Base-by-base conservation (phyloP, 2,329 filamentous ascomycete species). In the Phoma sp. region DNA sequence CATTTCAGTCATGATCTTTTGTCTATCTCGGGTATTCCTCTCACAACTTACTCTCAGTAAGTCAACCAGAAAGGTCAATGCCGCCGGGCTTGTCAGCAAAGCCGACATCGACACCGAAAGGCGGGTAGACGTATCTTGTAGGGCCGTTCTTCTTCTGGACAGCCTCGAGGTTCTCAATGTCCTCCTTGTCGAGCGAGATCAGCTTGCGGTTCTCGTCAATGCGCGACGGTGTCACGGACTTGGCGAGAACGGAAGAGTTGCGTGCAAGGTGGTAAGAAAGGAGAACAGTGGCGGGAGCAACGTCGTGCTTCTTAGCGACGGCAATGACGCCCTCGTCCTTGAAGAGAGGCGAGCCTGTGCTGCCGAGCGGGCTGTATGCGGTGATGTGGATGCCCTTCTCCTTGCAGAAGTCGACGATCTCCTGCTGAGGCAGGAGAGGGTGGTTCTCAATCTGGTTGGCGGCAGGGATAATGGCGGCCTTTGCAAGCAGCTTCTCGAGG, bases 361-460 rank as follows among this genome's bases (percentile, higher is more conserved):
- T 79, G 15, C 80, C 80, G 2, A 82, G 68, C 11, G 80, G 80
- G 52, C 76, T 79, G 79, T 92, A 92, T 14, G 89, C 88, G 61
- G 90, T 87, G 68, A 91, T 77, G 66, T 89, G 83, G 56, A 92
- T 90, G 51, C 84, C 84, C 74, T 89, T 87, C 53, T 81, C 77
- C 54, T 83, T 83, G 80, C 87, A 91, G 64, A 86, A 83, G 59
- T 89, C 84, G 56, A 89, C 84, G 56, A 92, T 85, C 57, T 91
- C 86, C 63, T 89, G 83, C 77, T 92, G 88, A 1, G 87, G 88
- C 10, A 90, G 83, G 6, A 82, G 82, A 12, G 88, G 88, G 78
- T 89, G 86, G 79, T 89, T 89, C 75, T 91, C 88, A 68, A 90
- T 89, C 78, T 90, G 87, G 78, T 89, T 89, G 68, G 86, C 83